Evolutionary conservation across 2,329 filamentous ascomycete genomes (phyloP).

Genomic region (Apiospora kogelbergensis): DNA sequence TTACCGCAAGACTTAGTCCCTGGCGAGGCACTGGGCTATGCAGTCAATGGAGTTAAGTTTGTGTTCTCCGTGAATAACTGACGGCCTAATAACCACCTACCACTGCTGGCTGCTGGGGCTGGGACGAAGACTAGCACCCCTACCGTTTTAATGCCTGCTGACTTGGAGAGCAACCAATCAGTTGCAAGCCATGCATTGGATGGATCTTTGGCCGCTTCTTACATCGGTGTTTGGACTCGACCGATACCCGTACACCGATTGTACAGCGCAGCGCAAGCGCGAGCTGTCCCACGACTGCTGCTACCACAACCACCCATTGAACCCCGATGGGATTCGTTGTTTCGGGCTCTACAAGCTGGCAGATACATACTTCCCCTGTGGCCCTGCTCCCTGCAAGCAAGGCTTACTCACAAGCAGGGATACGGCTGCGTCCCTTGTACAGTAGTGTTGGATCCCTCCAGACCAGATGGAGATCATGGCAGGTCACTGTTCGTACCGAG

Average conservation of each 20-base stretch:
- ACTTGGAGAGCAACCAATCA: neutral
- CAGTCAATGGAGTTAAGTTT: constrained; percentile 2
- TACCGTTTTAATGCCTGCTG: neutral
- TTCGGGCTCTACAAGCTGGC: neutral
- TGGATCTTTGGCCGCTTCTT: neutral
- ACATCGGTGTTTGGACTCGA: neutral
- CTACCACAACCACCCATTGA: neutral
- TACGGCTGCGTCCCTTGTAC: neutral
- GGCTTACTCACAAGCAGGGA: neutral
- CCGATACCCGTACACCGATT: constrained; percentile 5
- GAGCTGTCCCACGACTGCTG: neutral
- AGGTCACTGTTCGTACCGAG: neutral
- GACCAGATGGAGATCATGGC: neutral
- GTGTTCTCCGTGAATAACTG: neutral
- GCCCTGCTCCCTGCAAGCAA: constrained; percentile 1
- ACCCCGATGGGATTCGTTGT: neutral
- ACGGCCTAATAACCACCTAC: no score
- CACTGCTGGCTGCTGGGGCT: no score
- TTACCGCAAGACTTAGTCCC: neutral
- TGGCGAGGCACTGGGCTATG: neutral
- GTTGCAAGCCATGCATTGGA: neutral
- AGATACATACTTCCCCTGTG: no score
- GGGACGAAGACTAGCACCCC: neutral
- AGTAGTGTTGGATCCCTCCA: neutral
- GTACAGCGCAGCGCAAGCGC: neutral